Base-by-base conservation (phyloP, 2,329 filamentous ascomycete genomes). In the Colletotrichum musicola region DNA sequence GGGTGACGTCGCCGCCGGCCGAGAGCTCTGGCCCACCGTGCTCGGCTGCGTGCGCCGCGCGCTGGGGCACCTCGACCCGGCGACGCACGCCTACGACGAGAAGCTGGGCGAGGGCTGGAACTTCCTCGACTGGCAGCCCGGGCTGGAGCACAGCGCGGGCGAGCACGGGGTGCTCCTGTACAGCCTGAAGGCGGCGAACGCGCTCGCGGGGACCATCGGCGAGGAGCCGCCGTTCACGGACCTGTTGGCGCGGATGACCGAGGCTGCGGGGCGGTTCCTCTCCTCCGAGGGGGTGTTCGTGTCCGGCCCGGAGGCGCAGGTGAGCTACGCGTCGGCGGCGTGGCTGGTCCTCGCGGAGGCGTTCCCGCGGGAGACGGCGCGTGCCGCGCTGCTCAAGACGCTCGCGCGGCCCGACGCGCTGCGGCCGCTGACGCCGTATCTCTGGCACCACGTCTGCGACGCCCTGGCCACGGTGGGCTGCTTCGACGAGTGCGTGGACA, bases 81-180 rank as follows among this genome's bases (percentile, higher is more conserved):
- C 63, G 1, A 72, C 71, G 4, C 64, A 71, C 27, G 65, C 46
- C 35, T 77, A 77, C 51, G 58, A 73, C 38, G 64, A 71, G 6
- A 18, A 58, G 5, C 65, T 62, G 13, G 64, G 59, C 9, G 49
- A 69, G 16, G 71, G 62, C 2, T 78, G 76, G 77, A 77, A 78
- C 42, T 79, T 79, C 55, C 72, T 78, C 4, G 77, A 78, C 59
- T 79, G 75, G 77, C 72, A 74, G 7, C 66, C 72, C 1, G 72
- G 68, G 0, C 70, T 78, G 4, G 75, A 79, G 58, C 73, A 71
- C 1, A 72, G 71, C 51, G 75, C 77, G 9, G 77, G 77, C 6
- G 72, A 74, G 42, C 76, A 78, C 50, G 77, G 77, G 2, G 59
- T 78, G 1, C 69, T 78, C 4, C 59, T 78, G 1, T 77, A 72